Evolutionary conservation across 2,329 filamentous ascomycete species (phyloP), one percentile per base, ranked within the genome.

Genomic region (Zymoseptoria passerinii): DNA sequence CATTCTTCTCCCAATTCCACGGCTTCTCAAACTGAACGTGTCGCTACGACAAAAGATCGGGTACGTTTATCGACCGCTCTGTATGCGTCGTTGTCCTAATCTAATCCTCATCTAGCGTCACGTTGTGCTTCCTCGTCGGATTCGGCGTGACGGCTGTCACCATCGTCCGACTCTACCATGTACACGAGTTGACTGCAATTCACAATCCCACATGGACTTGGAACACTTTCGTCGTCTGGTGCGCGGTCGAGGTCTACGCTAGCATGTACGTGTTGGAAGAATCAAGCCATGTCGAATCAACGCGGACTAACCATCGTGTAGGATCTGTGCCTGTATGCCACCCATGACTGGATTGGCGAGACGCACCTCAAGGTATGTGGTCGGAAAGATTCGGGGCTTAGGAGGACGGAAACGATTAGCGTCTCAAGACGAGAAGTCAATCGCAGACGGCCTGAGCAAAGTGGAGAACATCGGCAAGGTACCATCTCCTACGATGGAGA

Each of bases 1-100:
- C 2, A 29, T 63, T 18, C 48, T 62, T 5, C 28, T 63, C 9
- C 61, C 61, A 1, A 53, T 63, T 19, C 55, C 57, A 6, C 58
- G 61, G 13, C 54, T 63, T 6, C 52, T 60, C 23, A 27, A n/a
- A n/a, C 19, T 63, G 10, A 53, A 53, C 1, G 56, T 60, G 4
- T 53, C 61, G 8, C 53, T 53, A 6, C 52, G 23, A 29, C 50
- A 58, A 20, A 54, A 57, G 28, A 35, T 29, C n/a, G 51, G 59
- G 35, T 44, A 44, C 16, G 35, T 44, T 44, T 44, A 16, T 44
- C 35, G 35, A 16, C 35, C 35, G 10, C 16, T 7, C 13, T 44
- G 10, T 13, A 13, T n/a, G 10, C 9, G 10, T n/a, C 10, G 16
- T n/a, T 16, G 1, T 16, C n/a, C 10, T 44, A 5, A 16, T 16